Evolutionary conservation across 257 asterid genomes (phyloP).

Genomic region (Solanum chmielewskii): DNA sequence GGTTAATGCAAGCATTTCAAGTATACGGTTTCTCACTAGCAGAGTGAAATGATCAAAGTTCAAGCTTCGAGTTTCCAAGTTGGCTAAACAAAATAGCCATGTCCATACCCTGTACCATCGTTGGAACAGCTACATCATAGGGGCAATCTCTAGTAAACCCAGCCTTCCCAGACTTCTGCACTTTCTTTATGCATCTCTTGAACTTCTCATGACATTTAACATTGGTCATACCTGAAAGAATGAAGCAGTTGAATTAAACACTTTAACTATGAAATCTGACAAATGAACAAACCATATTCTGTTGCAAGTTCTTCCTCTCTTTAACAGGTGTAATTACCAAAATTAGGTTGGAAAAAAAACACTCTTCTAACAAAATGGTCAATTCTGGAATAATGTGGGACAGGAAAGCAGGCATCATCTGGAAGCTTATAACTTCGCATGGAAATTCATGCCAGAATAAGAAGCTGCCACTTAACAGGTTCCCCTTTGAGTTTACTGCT

Average conservation of each 20-base stretch:
- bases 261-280: background rate
- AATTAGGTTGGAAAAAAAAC: background rate
- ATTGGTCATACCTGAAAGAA: conserved; percentile 48
- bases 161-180: conserved; percentile 61
- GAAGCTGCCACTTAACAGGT: background rate
- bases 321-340: background rate
- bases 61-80: conserved; percentile 41
- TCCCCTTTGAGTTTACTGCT: background rate
- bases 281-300: background rate
- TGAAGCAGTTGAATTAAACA: background rate
- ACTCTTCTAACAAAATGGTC: background rate
- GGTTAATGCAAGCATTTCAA: background rate
- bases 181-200: conserved; percentile 70
- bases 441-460: background rate
- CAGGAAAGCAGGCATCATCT: background rate
- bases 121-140: conserved; percentile 64
- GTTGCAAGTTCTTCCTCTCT: background rate
- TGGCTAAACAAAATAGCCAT: conserved; percentile 73
- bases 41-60: conserved; percentile 27
- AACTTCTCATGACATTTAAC: conserved; percentile 80
- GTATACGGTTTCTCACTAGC: background rate
- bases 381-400: background rate
- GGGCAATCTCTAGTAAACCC: conserved; percentile 69
- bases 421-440: background rate
- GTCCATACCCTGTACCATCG: conserved; percentile 87